Evolutionary conservation across 176 grass and related monocot genomes (phyloP).

Genomic region (Hsuehochloa calcarea): DNA sequence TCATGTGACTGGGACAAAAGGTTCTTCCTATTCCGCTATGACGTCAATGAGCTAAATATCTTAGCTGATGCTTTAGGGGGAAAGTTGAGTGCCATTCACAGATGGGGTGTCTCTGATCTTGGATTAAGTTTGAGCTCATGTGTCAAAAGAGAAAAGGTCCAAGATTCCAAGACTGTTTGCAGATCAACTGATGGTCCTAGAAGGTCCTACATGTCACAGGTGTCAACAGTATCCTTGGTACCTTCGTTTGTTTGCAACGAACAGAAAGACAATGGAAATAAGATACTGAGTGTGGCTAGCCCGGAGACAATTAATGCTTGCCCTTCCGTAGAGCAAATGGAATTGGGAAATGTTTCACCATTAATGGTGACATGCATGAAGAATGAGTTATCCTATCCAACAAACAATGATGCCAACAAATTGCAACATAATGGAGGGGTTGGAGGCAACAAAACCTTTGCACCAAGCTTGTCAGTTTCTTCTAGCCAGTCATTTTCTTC

Average conservation of each 20-base stretch:
- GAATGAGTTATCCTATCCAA: conserved; percentile 14
- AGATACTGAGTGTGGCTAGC: conserved; percentile 7
- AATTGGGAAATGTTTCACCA: conserved; percentile 32
- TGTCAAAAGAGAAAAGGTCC: conserved; percentile 58
- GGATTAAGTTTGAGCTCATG: conserved; percentile 70
- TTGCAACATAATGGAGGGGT: conserved; percentile 28
- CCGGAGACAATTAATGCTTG: background rate
- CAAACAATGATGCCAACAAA: background rate
- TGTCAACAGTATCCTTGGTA: conserved; percentile 43
- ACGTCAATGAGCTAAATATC: conserved; percentile 77
- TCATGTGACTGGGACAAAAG: conserved; percentile 72
- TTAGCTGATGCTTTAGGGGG: conserved; percentile 88
- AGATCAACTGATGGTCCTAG: conserved; percentile 46
- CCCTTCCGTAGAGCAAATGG: conserved; percentile 35
- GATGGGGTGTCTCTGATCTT: conserved; percentile 85
- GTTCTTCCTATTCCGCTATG: conserved; percentile 82
- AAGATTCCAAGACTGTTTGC: conserved; percentile 53
- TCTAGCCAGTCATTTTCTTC: conserved; percentile 33
- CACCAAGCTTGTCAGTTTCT: conserved; percentile 22
- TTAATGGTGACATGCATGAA: background rate
- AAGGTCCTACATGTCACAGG: conserved; percentile 47
- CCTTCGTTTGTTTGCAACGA: conserved; percentile 15
- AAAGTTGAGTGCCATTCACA: conserved; percentile 88
- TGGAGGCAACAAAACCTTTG: conserved; percentile 30
- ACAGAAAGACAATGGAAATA: conserved; percentile 46